Percentiles rank a stretch among this genome's conserved stretches.
phyloP scores from a whole-genome alignment of 768 basidiomycete species.

The Tulasnella sp. region DNA sequence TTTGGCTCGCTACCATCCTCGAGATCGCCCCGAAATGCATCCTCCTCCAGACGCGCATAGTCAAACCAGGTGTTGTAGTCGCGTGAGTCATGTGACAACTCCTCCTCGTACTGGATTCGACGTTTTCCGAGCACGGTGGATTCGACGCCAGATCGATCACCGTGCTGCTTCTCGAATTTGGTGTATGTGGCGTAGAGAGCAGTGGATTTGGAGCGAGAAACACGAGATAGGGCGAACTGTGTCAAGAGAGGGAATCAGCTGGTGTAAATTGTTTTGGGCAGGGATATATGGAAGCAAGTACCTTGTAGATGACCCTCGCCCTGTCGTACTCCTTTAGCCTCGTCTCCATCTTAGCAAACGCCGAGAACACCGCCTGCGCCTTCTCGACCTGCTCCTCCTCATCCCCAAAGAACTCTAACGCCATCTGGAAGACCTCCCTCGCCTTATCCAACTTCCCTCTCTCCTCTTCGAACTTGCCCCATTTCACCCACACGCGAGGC shows the following conservation, averaged over 20 bases:
- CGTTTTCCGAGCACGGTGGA: slow-evolving; percentile 96
- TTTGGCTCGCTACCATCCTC: slow-evolving; percentile 51
- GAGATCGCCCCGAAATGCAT: slow-evolving; percentile 55
- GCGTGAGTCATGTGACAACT: slow-evolving; percentile 76
- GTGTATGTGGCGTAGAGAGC: slow-evolving; percentile 83
- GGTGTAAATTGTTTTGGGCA: too few species aligned
- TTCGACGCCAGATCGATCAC: slow-evolving; percentile 72
- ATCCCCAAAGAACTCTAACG: slow-evolving; percentile 81
- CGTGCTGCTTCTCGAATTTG: slow-evolving; percentile 97
- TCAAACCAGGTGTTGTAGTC: slow-evolving; percentile 99
- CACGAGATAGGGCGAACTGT: slow-evolving; percentile 87
- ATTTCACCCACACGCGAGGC: slow-evolving; percentile 53
- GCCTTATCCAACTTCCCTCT: slow-evolving; percentile 54
- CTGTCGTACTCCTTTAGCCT: slow-evolving; percentile 93
- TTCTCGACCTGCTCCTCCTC: slow-evolving; percentile 83
- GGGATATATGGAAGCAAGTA: slow-evolving; percentile 27
- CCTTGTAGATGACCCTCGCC: slow-evolving; percentile 95
- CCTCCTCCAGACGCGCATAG: slow-evolving; percentile 84
- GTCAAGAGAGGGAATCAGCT: background rate
- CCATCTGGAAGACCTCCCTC: slow-evolving; percentile 81
- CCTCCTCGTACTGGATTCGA: slow-evolving; percentile 98
- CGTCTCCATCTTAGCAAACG: slow-evolving; percentile 97
- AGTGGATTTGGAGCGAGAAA: slow-evolving; percentile 86
- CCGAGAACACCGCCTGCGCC: slow-evolving; percentile 81
- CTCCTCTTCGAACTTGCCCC: slow-evolving; percentile 59